phyloP scores from a whole-genome alignment of 2,329 filamentous ascomycete genomes.

The Stylonectria norvegica region DNA sequence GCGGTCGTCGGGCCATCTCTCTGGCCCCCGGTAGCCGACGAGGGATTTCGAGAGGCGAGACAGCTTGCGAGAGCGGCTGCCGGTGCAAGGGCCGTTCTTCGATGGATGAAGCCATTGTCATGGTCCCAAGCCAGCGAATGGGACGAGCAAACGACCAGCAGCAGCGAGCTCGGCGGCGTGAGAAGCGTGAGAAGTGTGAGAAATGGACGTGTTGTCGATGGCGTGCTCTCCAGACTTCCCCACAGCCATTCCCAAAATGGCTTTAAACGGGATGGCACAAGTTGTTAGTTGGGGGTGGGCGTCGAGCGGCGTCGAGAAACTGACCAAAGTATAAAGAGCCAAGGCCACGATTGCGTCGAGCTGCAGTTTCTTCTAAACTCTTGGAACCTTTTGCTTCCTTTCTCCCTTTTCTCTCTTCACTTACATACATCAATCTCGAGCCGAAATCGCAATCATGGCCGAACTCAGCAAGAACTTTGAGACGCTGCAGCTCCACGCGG shows the following conservation, averaged over 20 bases:
- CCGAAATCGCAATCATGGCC: constrained; percentile 28
- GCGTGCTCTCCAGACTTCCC: constrained; percentile 19
- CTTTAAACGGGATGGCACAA: constrained; percentile 4
- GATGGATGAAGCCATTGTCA: too few species aligned
- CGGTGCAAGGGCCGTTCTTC: too few species aligned
- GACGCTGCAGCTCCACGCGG: constrained; percentile 82
- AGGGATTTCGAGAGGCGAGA: constrained; percentile 5
- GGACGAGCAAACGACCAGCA: constrained; percentile 2
- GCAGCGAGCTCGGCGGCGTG: constrained; percentile 7
- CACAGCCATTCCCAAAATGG: constrained; percentile 17
- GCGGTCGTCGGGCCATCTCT: constrained; percentile 2
- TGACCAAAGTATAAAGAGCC: constrained; percentile 23
- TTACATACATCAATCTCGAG: not conserved
- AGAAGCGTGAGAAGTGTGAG: not conserved
- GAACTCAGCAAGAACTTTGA: constrained; percentile 66
- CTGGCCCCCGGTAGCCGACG: constrained; percentile 8
- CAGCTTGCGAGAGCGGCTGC: not conserved
- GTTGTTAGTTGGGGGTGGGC: too few species aligned
- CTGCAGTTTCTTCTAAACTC: not conserved
- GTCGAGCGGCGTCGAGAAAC: constrained; percentile 7
- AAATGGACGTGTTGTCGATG: constrained; percentile 13
- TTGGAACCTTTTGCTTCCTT: constrained; percentile 1
- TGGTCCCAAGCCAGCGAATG: too few species aligned
- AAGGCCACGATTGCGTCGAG: constrained; percentile 9
- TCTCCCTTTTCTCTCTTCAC: constrained; percentile 23